These are phyloP conservation scores for Heliamphora exappendiculata DNA, from an alignment of 148 eudicot genomes.

Conservation along the genomic window DNA sequence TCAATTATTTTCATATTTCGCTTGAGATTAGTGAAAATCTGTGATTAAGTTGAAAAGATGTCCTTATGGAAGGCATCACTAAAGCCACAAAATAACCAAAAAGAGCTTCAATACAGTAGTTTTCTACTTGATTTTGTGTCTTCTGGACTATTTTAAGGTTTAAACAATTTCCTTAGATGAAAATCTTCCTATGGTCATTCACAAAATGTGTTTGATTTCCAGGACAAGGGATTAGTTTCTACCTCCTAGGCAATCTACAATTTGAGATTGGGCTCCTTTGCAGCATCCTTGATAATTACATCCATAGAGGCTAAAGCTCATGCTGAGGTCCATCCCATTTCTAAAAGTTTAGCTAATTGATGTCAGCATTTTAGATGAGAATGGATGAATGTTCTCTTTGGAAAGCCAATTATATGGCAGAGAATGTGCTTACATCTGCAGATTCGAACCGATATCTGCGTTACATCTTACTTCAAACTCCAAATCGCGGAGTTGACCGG, in stretches of 20 bases:
- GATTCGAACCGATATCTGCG: background rate
- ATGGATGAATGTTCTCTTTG: background rate
- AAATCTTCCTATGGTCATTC: background rate
- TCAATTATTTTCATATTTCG: background rate
- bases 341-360: background rate
- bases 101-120: background rate
- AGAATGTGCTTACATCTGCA: background rate
- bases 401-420: background rate
- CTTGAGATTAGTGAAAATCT: background rate
- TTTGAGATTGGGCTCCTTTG: background rate
- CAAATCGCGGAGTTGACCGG: background rate
- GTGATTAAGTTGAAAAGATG: background rate
- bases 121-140: background rate
- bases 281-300: background rate
- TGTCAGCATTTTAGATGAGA: background rate
- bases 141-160: background rate
- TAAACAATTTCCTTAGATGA: background rate
- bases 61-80: background rate
- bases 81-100: background rate
- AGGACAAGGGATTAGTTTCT: background rate
- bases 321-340: background rate
- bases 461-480: background rate
- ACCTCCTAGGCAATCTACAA: background rate
- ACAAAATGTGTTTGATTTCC: background rate
- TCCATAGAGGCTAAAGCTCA: background rate